Conservation (phyloP, 139 green algal species). For the Chlamydomonas eustigma region DNA sequence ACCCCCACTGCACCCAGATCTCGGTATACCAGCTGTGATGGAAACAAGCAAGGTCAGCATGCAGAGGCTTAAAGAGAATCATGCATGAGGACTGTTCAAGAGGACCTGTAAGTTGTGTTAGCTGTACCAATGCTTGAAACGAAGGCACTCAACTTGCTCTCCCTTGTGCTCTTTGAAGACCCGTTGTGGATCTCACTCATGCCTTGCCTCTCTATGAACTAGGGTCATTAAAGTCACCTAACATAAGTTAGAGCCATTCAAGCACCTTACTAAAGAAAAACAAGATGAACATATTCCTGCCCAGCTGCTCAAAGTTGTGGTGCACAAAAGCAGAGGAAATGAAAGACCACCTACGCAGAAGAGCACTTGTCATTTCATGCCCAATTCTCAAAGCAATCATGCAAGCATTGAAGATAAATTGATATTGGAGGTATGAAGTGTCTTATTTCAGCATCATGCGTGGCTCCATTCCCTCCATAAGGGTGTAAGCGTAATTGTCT, state of each 20-base stretch:
- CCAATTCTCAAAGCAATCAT: no score
- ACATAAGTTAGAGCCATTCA: not conserved
- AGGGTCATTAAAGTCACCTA: no score
- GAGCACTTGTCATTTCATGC: no score
- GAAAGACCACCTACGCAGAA: slow-evolving; percentile 13
- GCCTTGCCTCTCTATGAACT: not conserved
- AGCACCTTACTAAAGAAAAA: slow-evolving; percentile 7
- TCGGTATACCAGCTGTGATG: not conserved
- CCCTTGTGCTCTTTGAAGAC: not conserved
- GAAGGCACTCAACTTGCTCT: not conserved
- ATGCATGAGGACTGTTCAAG: not conserved
- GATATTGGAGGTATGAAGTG: no score
- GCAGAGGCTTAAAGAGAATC: no score
- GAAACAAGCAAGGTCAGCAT: no score
- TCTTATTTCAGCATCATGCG: no score
- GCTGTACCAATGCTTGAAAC: not conserved
- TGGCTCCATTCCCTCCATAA: no score
- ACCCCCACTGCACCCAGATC: not conserved
- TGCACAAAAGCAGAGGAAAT: slow-evolving; percentile 7
- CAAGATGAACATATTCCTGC: not conserved
- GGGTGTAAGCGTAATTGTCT: no score
- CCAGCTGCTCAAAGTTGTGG: slow-evolving; percentile 5
- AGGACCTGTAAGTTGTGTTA: not conserved
- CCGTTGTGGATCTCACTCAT: not conserved
- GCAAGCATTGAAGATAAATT: no score